Percentiles rank a stretch among this genome's conserved stretches.
These are phyloP conservation scores for Aphanomyces cochlioides DNA, from an alignment of 352 stramenopile species.

Conservation along the genomic window DNA sequence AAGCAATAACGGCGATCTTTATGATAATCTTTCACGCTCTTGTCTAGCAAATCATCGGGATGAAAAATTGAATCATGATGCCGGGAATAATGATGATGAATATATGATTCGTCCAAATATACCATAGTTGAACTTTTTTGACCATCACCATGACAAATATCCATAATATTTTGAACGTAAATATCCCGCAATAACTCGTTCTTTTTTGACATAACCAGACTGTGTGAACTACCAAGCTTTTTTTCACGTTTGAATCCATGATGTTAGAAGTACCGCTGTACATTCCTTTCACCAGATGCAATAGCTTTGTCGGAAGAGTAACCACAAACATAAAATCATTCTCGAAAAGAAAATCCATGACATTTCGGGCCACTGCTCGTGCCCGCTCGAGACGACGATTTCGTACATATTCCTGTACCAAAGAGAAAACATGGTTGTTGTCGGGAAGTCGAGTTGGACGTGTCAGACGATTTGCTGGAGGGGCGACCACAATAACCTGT, in stretches of 20 bases:
- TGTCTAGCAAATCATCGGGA: slow-evolving; percentile 26
- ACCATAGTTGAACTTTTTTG: slow-evolving; percentile 15
- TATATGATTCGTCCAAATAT: slow-evolving; percentile 38
- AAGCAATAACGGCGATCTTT: slow-evolving; percentile 6
- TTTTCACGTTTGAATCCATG: slow-evolving; percentile 12
- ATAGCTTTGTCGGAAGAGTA: neutral
- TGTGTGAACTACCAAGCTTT: neutral
- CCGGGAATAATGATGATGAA: slow-evolving; percentile 32
- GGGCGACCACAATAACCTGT: too few species aligned
- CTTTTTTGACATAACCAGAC: neutral
- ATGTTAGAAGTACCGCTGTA: neutral
- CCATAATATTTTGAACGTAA: slow-evolving; percentile 2
- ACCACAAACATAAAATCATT: slow-evolving; percentile 4
- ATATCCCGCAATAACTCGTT: neutral
- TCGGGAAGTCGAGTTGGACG: too few species aligned
- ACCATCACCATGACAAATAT: too few species aligned
- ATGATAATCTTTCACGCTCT: slow-evolving; percentile 4
- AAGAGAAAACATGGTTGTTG: too few species aligned
- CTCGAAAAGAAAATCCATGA: neutral
- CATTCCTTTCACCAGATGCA: neutral
- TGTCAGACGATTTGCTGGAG: too few species aligned
- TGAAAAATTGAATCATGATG: slow-evolving; percentile 33
- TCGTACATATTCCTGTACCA: too few species aligned
- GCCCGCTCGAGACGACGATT: too few species aligned
- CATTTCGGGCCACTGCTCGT: too few species aligned